Conservation (phyloP, 2,329 filamentous ascomycete species). For the Cercospora sp. region DNA sequence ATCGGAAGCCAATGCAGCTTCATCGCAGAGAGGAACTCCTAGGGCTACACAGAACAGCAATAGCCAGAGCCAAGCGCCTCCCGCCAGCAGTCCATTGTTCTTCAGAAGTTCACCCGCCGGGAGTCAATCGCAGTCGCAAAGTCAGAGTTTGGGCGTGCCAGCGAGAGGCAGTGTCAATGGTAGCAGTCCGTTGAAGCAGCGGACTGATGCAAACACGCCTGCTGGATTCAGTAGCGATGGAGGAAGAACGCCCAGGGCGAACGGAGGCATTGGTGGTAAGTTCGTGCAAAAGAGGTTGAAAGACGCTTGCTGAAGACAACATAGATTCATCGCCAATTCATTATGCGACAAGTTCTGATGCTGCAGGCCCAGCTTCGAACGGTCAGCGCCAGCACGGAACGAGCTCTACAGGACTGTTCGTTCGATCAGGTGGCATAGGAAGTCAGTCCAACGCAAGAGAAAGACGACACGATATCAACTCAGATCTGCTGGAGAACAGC, state of each 20-base stretch:
- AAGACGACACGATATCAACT: conserved; percentile 83
- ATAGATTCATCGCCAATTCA: conserved; percentile 88
- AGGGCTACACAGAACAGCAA: conserved; percentile 24
- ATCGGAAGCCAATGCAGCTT: conserved; percentile 43
- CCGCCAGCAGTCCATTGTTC: conserved; percentile 75
- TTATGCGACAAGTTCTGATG: conserved; percentile 82
- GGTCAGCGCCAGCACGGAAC: conserved; percentile 64
- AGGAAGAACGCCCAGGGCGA: conserved; percentile 71
- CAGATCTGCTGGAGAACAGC: conserved; percentile 64
- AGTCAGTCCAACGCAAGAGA: conserved; percentile 60
- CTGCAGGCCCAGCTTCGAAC: conserved; percentile 38
- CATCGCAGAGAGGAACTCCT: conserved; percentile 31
- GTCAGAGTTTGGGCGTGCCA: conserved; percentile 31
- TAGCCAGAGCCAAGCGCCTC: conserved; percentile 35
- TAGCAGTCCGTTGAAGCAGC: conserved; percentile 51
- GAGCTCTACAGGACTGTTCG: conserved; percentile 74
- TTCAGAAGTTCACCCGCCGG: conserved; percentile 65
- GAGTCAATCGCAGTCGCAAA: conserved; percentile 39
- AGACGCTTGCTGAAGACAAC: conserved; percentile 25
- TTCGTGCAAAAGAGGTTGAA: not conserved
- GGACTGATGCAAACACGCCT: conserved; percentile 27
- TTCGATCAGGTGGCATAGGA: conserved; percentile 60
- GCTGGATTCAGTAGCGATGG: conserved; percentile 54
- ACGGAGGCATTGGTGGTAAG: conserved; percentile 64
- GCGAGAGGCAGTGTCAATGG: conserved; percentile 47